phyloP scores from a whole-genome alignment of 1,284 basidiomycete species.

The Cryptococcus jaspeensis region DNA sequence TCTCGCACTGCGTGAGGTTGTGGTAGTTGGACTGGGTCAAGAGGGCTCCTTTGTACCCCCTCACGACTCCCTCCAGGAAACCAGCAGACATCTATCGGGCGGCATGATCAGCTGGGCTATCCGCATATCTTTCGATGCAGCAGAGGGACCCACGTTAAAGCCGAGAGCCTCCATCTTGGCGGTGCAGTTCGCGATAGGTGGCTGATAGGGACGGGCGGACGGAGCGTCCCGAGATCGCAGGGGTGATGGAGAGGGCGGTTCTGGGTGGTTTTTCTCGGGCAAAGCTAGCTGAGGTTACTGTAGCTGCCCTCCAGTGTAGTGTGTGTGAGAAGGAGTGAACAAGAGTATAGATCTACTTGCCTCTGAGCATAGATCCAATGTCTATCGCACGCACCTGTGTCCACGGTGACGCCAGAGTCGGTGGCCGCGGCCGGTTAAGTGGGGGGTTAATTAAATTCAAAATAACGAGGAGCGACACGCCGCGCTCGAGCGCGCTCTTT shows the following conservation, averaged over 20 bases:
- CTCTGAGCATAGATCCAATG: neutral
- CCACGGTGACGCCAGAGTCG: too few species aligned
- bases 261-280: too few species aligned
- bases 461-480: too few species aligned
- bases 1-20: conserved; percentile 97
- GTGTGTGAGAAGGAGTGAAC: neutral
- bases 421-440: too few species aligned
- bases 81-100: conserved; percentile 67
- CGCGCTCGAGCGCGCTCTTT: too few species aligned
- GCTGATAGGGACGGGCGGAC: neutral
- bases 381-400: too few species aligned
- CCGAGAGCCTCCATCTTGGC: conserved; percentile 75
- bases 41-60: conserved; percentile 92
- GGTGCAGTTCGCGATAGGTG: neutral
- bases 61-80: conserved; percentile 87
- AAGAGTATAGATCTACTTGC: too few species aligned
- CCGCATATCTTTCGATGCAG: conserved; percentile 20
- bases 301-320: too few species aligned
- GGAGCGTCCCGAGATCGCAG: too few species aligned
- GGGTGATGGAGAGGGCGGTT: too few species aligned
- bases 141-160: conserved; percentile 67
- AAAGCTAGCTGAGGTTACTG: too few species aligned
- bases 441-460: too few species aligned
- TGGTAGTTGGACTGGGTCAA: conserved; percentile 85
- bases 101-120: neutral